Evolutionary conservation across 192 early-diverging fungal species (phyloP).

Genomic region (Umbelopsis sp.): DNA sequence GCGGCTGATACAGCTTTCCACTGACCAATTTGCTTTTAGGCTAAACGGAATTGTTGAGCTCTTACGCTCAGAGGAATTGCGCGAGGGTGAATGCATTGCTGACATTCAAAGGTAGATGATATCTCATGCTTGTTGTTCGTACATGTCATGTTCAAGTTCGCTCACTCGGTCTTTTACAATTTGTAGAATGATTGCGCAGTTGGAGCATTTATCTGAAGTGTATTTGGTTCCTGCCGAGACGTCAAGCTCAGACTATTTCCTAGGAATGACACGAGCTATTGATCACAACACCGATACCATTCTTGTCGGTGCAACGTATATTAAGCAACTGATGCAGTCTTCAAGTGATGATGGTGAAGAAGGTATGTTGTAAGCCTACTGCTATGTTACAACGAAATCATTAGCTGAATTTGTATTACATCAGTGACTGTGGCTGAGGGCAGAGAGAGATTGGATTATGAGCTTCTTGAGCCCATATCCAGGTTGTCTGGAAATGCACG

Average conservation of each 20-base stretch:
- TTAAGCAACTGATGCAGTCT: conserved; percentile 39
- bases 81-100: conserved; percentile 63
- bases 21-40: conserved; percentile 19
- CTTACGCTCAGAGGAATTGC: conserved; percentile 78
- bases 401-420: no score
- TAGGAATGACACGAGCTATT: conserved; percentile 50
- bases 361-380: conserved; percentile 23
- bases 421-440: conserved; percentile 36
- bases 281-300: conserved; percentile 73
- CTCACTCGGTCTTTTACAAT: conserved; percentile 13
- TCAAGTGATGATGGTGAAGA: conserved; percentile 47
- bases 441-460: conserved; percentile 45
- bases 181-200: conserved; percentile 62
- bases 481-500: conserved; percentile 9
- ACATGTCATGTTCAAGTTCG: conserved; percentile 4
- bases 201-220: conserved; percentile 67
- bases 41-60: conserved; percentile 75
- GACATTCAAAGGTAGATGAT: conserved; percentile 53
- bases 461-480: conserved; percentile 50
- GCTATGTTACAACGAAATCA: no score
- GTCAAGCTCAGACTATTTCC: conserved; percentile 56
- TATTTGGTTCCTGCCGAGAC: conserved; percentile 55
- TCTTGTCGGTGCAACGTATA: conserved; percentile 57
- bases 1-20: no score
- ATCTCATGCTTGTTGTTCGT: conserved; percentile 23